Conservation (phyloP, 225 moss, liverwort and hornwort species). For the Thuidium tamariscinum region DNA sequence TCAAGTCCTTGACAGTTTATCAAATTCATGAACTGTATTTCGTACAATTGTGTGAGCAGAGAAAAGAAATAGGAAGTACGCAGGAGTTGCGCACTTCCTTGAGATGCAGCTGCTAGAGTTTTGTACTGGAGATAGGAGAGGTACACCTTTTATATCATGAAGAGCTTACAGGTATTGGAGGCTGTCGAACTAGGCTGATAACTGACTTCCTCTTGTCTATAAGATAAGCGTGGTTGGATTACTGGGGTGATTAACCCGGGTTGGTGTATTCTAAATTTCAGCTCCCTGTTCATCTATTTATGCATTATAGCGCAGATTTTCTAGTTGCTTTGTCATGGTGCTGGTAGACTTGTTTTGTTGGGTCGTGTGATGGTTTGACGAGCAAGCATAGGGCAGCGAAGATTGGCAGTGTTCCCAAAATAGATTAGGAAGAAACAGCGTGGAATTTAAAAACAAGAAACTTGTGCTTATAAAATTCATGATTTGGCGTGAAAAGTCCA, state of each 20-base stretch:
- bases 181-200: not conserved
- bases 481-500: not conserved
- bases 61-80: slow-evolving; percentile 18
- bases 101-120: not conserved
- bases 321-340: not conserved
- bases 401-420: not conserved
- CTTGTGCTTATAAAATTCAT: not conserved
- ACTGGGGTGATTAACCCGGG: not conserved
- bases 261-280: not conserved
- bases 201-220: not conserved
- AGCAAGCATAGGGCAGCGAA: not conserved
- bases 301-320: not conserved
- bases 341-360: not conserved
- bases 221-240: not conserved
- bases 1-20: not conserved
- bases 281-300: not conserved
- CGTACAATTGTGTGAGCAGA: slow-evolving; percentile 5
- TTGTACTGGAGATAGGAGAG: not conserved
- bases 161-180: not conserved
- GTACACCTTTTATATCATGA: not conserved
- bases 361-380: not conserved
- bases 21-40: not conserved
- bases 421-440: not conserved
- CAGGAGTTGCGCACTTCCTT: not conserved
- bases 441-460: not conserved